Conservation (phyloP, 768 basidiomycete genomes). For the Dentipellis sp. region DNA sequence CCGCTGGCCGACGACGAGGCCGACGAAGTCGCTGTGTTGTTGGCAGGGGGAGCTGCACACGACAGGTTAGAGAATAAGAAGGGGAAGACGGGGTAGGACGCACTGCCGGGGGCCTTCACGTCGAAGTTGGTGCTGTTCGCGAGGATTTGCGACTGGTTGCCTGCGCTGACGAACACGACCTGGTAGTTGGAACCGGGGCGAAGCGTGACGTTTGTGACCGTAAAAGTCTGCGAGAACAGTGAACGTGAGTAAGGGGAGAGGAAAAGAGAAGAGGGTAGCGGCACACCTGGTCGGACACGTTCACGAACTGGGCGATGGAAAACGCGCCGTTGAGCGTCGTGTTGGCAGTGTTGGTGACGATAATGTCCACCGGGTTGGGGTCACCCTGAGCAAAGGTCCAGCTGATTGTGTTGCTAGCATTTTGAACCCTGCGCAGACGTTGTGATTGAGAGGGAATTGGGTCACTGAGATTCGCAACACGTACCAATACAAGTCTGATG, state of each 20-base stretch:
- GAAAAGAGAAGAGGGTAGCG: neutral
- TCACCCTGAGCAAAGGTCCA: conserved; percentile 25
- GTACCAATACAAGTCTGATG: conserved; percentile 23
- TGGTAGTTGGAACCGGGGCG: conserved; percentile 19
- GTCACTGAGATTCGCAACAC: neutral
- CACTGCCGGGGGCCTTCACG: conserved; percentile 29
- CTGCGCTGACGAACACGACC: conserved; percentile 27
- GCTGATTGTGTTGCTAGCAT: conserved; percentile 24
- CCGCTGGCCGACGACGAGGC: neutral
- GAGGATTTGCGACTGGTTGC: conserved; percentile 22
- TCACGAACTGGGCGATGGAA: conserved; percentile 24
- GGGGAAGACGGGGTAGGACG: conserved; percentile 9
- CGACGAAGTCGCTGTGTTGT: neutral
- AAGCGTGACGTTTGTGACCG: conserved; percentile 29
- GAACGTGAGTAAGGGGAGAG: conserved; percentile 4
- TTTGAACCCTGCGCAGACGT: conserved; percentile 23
- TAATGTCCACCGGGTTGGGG: conserved; percentile 24
- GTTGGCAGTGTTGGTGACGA: conserved; percentile 23
- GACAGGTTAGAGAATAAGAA: neutral
- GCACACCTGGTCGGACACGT: conserved; percentile 19
- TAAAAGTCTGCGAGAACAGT: conserved; percentile 12
- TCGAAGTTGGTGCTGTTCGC: conserved; percentile 25
- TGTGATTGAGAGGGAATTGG: neutral
- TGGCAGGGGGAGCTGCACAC: conserved; percentile 7
- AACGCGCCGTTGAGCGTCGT: conserved; percentile 27